A percentile compares a stretch with the other conserved stretches of the same genome.
phyloP scores from a whole-genome alignment of 192 early-diverging fungal genomes.

The Coemansia sp. region DNA sequence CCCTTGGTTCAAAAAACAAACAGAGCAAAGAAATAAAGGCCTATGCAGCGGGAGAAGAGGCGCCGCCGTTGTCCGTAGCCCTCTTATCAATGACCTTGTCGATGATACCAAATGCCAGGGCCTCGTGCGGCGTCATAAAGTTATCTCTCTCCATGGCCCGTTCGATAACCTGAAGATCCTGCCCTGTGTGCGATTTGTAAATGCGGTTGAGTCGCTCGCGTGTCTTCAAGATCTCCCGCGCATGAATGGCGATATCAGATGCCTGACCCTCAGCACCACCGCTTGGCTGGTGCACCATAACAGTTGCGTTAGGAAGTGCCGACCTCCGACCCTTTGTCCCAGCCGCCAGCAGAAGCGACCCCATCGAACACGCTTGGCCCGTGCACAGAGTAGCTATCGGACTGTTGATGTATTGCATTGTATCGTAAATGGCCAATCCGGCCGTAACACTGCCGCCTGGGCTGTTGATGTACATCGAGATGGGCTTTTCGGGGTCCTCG shows the following conservation, averaged over 20 bases:
- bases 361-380: slow-evolving; percentile 99
- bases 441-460: slow-evolving; percentile 95
- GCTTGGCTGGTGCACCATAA: slow-evolving; percentile 99
- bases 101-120: slow-evolving; percentile 88
- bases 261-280: slow-evolving; percentile 95
- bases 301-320: slow-evolving; percentile 84
- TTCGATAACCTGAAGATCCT: slow-evolving; percentile 82
- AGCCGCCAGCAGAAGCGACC: slow-evolving; percentile 87
- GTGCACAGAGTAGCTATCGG: slow-evolving; percentile 94
- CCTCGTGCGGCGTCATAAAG: slow-evolving; percentile 91
- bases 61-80: neutral
- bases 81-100: slow-evolving; percentile 86
- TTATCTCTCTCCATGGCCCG: slow-evolving; percentile 91
- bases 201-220: slow-evolving; percentile 82
- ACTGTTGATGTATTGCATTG: slow-evolving; percentile 88
- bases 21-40: neutral
- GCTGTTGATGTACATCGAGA: slow-evolving; percentile 96
- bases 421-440: slow-evolving; percentile 93
- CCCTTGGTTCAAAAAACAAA: no score
- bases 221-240: slow-evolving; percentile 89
- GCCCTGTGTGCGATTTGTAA: slow-evolving; percentile 85
- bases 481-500: slow-evolving; percentile 91
- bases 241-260: slow-evolving; percentile 96
- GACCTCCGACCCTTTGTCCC: slow-evolving; percentile 87
- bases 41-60: neutral